A percentile compares a stretch with the other conserved stretches of the same genome.
Conservation (phyloP, 2,329 filamentous ascomycete genomes). For the Fusarium dlaminii region DNA sequence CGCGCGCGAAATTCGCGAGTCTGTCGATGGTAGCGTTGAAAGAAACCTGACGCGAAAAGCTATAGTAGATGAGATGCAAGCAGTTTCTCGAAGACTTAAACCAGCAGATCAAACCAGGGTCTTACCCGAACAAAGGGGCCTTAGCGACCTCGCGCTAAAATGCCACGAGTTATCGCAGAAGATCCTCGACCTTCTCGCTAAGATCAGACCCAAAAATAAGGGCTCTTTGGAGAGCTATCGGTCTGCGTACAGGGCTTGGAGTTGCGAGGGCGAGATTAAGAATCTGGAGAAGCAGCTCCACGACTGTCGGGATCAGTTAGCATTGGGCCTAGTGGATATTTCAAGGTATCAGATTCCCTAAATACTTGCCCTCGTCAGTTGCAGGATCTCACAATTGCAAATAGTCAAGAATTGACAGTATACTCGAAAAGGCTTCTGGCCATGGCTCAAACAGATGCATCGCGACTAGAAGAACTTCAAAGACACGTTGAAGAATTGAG, state of each 20-base stretch:
- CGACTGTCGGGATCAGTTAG: background rate
- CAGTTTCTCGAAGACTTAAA: background rate
- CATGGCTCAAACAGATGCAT: background rate
- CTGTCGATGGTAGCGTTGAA: background rate
- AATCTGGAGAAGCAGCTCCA: background rate
- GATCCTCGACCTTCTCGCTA: background rate
- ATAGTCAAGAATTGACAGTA: background rate
- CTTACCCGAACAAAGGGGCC: background rate
- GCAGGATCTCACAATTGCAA: background rate
- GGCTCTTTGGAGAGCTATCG: background rate
- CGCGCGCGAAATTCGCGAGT: background rate
- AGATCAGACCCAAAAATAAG: background rate
- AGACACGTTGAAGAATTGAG: background rate
- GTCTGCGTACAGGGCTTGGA: background rate
- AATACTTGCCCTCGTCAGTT: rapidly evolving
- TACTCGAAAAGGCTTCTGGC: background rate
- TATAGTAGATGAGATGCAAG: background rate
- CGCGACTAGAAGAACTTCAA: background rate
- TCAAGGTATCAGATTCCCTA: background rate
- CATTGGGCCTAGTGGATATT: background rate
- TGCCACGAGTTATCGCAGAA: background rate
- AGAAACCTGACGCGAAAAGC: background rate
- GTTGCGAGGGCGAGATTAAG: background rate
- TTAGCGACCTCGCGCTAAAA: background rate
- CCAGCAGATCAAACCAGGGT: background rate